A percentile compares a stretch with the other conserved stretches of the same genome.
Evolutionary conservation across 2,329 filamentous ascomycete species (phyloP).

Genomic region (Colletotrichum sojae): DNA sequence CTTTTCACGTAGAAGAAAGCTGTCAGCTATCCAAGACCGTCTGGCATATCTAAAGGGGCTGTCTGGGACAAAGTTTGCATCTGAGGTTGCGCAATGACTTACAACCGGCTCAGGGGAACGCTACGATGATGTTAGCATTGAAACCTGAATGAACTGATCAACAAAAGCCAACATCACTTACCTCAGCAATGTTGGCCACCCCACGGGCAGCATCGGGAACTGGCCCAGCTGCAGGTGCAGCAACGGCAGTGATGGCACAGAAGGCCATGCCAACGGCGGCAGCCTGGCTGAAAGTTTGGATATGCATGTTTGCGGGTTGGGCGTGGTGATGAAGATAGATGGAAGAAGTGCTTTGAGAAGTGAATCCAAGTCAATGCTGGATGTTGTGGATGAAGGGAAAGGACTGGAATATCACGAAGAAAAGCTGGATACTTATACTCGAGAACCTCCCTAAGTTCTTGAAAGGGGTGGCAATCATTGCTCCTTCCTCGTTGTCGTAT

Average conservation of each 20-base stretch:
- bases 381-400: slow-evolving; percentile 1
- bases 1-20: not conserved
- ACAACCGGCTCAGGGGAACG: slow-evolving; percentile 28
- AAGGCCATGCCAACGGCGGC: slow-evolving; percentile 30
- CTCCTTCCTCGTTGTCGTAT: not conserved
- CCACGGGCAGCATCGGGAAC: not conserved
- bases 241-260: slow-evolving; percentile 22
- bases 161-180: not conserved
- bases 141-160: no score
- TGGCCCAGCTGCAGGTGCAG: slow-evolving; percentile 17
- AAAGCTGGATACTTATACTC: slow-evolving; percentile 20
- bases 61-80: no score
- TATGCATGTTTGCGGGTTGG: slow-evolving; percentile 18
- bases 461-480: not conserved
- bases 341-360: not conserved
- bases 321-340: not conserved
- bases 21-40: not conserved
- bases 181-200: slow-evolving; percentile 1
- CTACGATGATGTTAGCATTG: not conserved
- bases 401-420: not conserved
- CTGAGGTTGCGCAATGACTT: not conserved
- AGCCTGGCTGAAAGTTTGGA: slow-evolving; percentile 20
- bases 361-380: not conserved
- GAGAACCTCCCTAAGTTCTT: no score
- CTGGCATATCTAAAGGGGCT: not conserved